phyloP scores from a whole-genome alignment of 2,329 filamentous ascomycete genomes.

The Aaosphaeria arxii region DNA sequence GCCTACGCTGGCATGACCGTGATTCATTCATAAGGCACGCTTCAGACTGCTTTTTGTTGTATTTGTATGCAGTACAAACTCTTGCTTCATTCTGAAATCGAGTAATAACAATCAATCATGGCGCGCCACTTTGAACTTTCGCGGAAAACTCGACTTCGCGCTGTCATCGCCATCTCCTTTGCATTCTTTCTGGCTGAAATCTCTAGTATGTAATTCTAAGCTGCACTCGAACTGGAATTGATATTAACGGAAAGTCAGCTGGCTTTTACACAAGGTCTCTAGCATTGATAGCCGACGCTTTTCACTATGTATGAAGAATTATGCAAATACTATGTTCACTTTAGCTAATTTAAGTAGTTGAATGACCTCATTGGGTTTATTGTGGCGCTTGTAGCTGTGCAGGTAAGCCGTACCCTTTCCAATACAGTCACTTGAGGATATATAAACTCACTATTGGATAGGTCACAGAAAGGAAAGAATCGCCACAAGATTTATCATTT shows the following conservation, averaged over 20 bases:
- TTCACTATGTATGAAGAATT: constrained; percentile 63
- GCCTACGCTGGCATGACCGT: too few species aligned
- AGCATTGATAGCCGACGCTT: constrained; percentile 72
- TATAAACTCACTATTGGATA: constrained; percentile 2
- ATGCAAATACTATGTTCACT: too few species aligned
- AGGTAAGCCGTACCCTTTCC: constrained; percentile 43
- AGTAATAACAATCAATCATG: too few species aligned
- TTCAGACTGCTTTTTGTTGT: too few species aligned
- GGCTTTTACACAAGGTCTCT: constrained; percentile 70
- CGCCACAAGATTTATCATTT: constrained; percentile 62
- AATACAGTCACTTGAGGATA: not conserved
- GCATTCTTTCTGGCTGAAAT: constrained; percentile 49
- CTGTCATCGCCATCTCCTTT: constrained; percentile 46
- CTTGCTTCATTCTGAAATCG: too few species aligned
- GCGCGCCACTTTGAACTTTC: constrained; percentile 6
- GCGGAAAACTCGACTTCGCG: constrained; percentile 30
- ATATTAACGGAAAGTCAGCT: constrained; percentile 39
- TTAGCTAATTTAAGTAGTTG: constrained; percentile 46
- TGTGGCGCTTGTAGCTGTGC: constrained; percentile 63
- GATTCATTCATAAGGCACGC: too few species aligned
- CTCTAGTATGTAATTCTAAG: constrained; percentile 29
- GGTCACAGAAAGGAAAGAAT: constrained; percentile 50
- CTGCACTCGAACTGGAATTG: not conserved
- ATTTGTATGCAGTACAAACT: too few species aligned
- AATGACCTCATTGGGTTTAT: constrained; percentile 70